Base-by-base conservation (phyloP, 2,329 filamentous ascomycete genomes). In the Sphaceloma murrayae region DNA sequence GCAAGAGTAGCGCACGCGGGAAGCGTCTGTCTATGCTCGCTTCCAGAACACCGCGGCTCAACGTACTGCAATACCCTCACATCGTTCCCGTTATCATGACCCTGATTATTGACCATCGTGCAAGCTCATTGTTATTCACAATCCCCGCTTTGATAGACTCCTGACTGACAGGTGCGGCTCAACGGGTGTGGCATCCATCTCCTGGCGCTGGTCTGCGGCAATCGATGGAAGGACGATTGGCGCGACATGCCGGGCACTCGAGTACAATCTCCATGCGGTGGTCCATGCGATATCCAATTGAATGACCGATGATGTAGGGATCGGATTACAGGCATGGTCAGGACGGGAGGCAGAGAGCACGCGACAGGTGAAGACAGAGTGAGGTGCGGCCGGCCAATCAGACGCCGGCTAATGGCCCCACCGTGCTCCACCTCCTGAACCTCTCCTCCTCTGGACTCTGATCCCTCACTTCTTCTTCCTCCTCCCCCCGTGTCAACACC, bases 231-330 rank as follows among this genome's bases (percentile, higher is more conserved):
- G 10, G 18, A 13, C 22, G 36, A 40, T 40, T 29, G 24, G 24
- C 36, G 36, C 22, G 24, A n/a, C 9, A n/a, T n/a, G n/a, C n/a
- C n/a, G n/a, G n/a, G n/a, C n/a, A n/a, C n/a, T n/a, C 34, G 17
- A 22, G 21, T n/a, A 19, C 5, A 26, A 38, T 8, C n/a, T 38
- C 22, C 19, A 16, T 14, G 36, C 24, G 22, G n/a, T 7, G 9
- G 14, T 29, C 36, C 14, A 6, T 40, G 36, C 36, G 16, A 22
- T 30, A 40, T 40, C 36, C 13, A 30, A 10, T 40, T 26, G 36
- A 40, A 29, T 40, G 36, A 29, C 24, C 22, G 36, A 40, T 40
- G 36, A 40, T 40, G 36, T 16, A 40, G 36, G 18, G 36, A 40
- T 40, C 30, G 36, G 22, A 40, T 22, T 13, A 39, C 17, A 17